These are phyloP conservation scores for Rhizopogon roseolus DNA, from an alignment of 768 basidiomycete species.

Conservation along the genomic window DNA sequence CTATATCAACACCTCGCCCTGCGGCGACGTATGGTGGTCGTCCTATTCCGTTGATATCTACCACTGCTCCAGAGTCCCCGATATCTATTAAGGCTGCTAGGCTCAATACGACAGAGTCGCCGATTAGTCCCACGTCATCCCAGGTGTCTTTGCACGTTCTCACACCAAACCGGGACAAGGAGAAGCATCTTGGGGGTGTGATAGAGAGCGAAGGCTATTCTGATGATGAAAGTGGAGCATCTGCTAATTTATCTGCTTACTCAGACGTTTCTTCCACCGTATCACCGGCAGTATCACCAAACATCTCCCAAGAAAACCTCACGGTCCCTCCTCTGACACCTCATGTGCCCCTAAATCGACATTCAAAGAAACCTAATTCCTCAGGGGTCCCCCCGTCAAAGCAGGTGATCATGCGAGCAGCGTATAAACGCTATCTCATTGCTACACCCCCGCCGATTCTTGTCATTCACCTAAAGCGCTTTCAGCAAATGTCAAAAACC, in stretches of 20 bases:
- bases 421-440: conserved; percentile 95
- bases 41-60: conserved; percentile 52
- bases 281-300: conserved; percentile 27
- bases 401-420: conserved; percentile 74
- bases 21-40: conserved; percentile 33
- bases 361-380: conserved; percentile 26
- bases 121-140: conserved; percentile 10
- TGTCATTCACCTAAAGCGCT: conserved; percentile 91
- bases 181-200: conserved; percentile 19
- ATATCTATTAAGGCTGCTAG: conserved; percentile 15
- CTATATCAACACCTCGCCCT: conserved; percentile 10
- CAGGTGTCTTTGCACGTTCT: conserved; percentile 27
- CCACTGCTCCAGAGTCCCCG: conserved; percentile 41
- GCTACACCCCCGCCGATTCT: conserved; percentile 80
- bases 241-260: conserved; percentile 16
- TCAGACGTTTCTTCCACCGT: conserved; percentile 30
- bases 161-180: conserved; percentile 12
- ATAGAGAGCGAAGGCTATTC: conserved; percentile 28
- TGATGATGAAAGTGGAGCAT: conserved; percentile 30
- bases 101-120: conserved; percentile 8
- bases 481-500: conserved; percentile 76
- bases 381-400: conserved; percentile 33
- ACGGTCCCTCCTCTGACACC: conserved; percentile 12
- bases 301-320: conserved; percentile 24
- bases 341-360: conserved; percentile 15